These are phyloP conservation scores for Micractinium sp. DNA, from an alignment of 139 green algal species.

Conservation along the genomic window DNA sequence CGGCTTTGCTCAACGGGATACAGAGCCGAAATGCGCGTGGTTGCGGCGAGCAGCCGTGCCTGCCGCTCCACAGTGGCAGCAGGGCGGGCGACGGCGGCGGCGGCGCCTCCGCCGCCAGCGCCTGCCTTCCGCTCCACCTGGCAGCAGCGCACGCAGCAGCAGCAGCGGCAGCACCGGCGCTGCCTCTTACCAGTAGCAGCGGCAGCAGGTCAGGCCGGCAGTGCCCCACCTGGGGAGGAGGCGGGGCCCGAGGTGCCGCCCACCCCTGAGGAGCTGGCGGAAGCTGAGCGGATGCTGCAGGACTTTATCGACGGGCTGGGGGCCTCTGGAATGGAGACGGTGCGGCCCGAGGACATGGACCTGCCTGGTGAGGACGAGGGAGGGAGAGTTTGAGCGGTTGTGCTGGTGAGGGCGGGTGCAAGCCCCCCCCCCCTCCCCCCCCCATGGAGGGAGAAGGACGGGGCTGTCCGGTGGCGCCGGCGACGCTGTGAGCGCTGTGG, in stretches of 20 bases:
- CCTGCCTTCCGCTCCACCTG: neutral
- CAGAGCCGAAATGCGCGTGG: too few species aligned
- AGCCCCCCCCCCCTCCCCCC: too few species aligned
- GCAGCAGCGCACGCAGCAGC: neutral
- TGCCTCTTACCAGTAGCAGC: neutral
- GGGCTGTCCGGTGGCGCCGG: too few species aligned
- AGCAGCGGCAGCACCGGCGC: neutral
- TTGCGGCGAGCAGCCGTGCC: too few species aligned
- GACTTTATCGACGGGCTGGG: slow-evolving; percentile 30
- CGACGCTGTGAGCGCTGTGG: too few species aligned
- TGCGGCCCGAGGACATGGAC: neutral
- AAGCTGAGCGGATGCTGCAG: neutral
- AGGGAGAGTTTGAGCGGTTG: neutral
- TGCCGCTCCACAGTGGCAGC: too few species aligned
- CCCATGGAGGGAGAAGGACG: too few species aligned
- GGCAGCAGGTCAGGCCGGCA: neutral
- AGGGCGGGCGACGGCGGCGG: neutral
- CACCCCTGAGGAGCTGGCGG: neutral
- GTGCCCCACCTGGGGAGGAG: neutral
- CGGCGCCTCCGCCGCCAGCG: neutral
- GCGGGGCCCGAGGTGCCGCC: neutral
- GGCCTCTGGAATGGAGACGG: neutral
- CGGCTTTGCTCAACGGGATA: too few species aligned
- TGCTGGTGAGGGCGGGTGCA: neutral
- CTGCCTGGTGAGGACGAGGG: neutral